Evolutionary conservation across 2,329 filamentous ascomycete genomes (phyloP), one percentile per base, ranked within the genome.

Genomic region (Zopfia rhizophila): DNA sequence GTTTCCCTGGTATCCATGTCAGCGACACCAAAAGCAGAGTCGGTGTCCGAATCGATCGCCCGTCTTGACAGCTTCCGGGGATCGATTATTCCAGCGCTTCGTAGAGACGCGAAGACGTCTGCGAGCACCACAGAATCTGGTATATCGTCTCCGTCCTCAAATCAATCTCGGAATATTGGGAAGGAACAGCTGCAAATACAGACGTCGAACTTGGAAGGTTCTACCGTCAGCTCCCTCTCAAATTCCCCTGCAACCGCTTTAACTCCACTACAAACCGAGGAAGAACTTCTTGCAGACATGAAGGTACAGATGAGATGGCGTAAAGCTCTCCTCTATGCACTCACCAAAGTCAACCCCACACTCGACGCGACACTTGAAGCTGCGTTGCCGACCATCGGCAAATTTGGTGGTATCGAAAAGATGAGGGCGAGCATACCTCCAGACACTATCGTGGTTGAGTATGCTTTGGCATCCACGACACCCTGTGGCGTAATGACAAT

Each of bases 401-500:
- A 7, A 16, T 27, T 27, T 23, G 32, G 40, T 3, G 40, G 30
- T 7, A 24, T 44, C 22, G 43, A 44, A 32, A 35, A 47, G 17
- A 17, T 51, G 18, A 28, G 44, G n/a, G 19, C 2, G 11, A 48
- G 23, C 16, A 39, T 51, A 19, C 48, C 48, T 3, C 19, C 13
- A 14, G 40, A 48, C 19, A 43, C 42, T 3, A 29, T 40, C 19
- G 43, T 47, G 11, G 40, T 51, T 16, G 48, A 48, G 22, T 51
- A 47, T 14, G 44, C 41, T 4, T 27, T 51, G 19, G 38, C 44
- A n/a, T 48, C 43, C 21, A 38, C 30, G 16, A 17, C 48, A 8
- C 48, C 48, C 7, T 43, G 28, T 25, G 48, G 48, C 4, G 16
- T 51, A 10, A 43, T 51, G 38, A 51, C 37, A 4, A 40, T 51